Evolutionary conservation across 2,329 filamentous ascomycete species (phyloP).

Genomic region (Macrophomina tecta): DNA sequence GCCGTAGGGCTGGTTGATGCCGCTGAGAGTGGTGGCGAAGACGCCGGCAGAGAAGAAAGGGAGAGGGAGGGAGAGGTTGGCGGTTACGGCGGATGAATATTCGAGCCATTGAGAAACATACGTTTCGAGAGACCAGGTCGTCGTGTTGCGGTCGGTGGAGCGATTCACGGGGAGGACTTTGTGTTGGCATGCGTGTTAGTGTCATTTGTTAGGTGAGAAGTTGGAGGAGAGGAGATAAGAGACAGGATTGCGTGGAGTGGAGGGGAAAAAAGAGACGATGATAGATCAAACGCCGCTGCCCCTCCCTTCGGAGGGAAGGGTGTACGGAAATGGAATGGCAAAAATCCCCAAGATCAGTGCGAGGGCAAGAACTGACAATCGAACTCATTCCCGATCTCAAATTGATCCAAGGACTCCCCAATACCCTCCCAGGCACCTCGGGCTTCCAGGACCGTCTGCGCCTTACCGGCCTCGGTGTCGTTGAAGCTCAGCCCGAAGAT

Average conservation of each 20-base stretch:
- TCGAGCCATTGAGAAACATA: neutral
- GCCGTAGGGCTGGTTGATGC: neutral
- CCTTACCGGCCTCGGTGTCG: neutral
- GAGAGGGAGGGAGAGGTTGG: neutral
- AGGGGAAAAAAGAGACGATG: neutral
- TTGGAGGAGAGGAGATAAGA: neutral
- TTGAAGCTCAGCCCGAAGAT: slow-evolving; percentile 1
- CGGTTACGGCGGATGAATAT: neutral
- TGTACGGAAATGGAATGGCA: neutral
- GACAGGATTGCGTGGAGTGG: neutral
- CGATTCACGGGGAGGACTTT: neutral
- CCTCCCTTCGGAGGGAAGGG: neutral
- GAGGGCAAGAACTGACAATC: neutral
- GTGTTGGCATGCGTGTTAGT: no score
- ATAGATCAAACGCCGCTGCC: no score
- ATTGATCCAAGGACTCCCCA: neutral
- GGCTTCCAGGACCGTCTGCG: neutral
- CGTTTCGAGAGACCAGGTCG: neutral
- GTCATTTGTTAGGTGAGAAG: no score
- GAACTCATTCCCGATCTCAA: slow-evolving; percentile 8
- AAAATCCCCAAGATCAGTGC: no score
- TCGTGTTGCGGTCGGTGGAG: neutral
- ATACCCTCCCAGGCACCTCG: neutral
- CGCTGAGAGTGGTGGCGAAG: neutral
- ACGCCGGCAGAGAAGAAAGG: neutral